Base-by-base conservation (phyloP, 129 eudicot species). In the Mikania micrantha region DNA sequence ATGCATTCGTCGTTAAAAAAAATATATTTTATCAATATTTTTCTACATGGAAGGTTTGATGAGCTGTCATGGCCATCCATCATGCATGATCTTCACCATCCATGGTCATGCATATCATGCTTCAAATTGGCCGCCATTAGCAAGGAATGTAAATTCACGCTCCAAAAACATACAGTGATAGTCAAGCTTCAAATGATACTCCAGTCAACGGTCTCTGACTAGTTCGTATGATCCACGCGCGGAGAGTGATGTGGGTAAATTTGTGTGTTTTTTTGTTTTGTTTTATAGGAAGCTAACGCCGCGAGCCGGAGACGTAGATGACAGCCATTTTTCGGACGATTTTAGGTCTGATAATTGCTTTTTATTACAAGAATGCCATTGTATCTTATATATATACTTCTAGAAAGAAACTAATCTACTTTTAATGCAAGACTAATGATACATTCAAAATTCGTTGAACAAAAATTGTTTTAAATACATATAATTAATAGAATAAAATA, bases 101-200 rank as follows among this genome's bases (percentile, higher is more conserved):
- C 83, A 72, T 60, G 19, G 41, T 73, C 83, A 79, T 79, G 83
- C 75, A 73, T 53, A 74, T 61, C 67, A 79, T 73, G 79, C 83
- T 72, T 68, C 73, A 57, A 65, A 54, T 68, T 29, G 66, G 71
- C 69, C 64, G 70, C 80, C 70, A 50, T 73, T 25, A 10, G 52
- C 44, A 48, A 0, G 56, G 48, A 22, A 59, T 38, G 28, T 1
- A n/a, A n/a, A n/a, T 20, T 20, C 13, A 62, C 71, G 64, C 71
- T n/a, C 47, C 8, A n/a, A n/a, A n/a, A n/a, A n/a, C n/a, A n/a
- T n/a, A n/a, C n/a, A n/a, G n/a, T n/a, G n/a, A n/a, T n/a, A n/a
- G n/a, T n/a, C n/a, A n/a, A n/a, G n/a, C n/a, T n/a, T n/a, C n/a
- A n/a, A n/a, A n/a, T n/a, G n/a, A n/a, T n/a, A n/a, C n/a, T n/a